phyloP scores from a whole-genome alignment of 805 yeast species.

The Metschnikowia colocasiae region DNA sequence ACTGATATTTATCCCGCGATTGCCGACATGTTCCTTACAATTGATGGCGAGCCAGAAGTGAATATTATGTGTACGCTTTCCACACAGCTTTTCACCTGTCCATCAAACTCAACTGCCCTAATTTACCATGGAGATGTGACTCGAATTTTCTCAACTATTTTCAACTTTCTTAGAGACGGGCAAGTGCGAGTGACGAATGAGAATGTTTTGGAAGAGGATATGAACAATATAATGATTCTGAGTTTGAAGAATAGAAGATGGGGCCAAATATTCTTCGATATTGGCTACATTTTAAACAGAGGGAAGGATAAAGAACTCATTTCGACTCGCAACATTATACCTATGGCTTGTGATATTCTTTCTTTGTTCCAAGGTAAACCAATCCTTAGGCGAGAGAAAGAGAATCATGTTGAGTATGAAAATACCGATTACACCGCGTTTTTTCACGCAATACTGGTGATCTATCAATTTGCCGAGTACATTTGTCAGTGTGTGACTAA shows the following conservation, averaged over 20 bases:
- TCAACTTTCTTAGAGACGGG: slow-evolving; percentile 57
- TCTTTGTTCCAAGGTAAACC: slow-evolving; percentile 76
- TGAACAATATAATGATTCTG: slow-evolving; percentile 13
- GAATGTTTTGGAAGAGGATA: slow-evolving; percentile 38
- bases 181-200: slow-evolving; percentile 28
- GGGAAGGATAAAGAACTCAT: slow-evolving; percentile 53
- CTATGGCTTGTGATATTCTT: slow-evolving; percentile 62
- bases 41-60: slow-evolving; percentile 86
- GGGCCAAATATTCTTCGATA: slow-evolving; percentile 75
- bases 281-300: slow-evolving; percentile 72
- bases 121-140: slow-evolving; percentile 62
- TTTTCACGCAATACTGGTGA: slow-evolving; percentile 65
- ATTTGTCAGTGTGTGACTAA: slow-evolving; percentile 44
- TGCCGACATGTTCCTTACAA: slow-evolving; percentile 61
- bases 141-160: slow-evolving; percentile 58
- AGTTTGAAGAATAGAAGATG: slow-evolving; percentile 66
- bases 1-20: slow-evolving; percentile 77
- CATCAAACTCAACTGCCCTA: slow-evolving; percentile 66
- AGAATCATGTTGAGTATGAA: slow-evolving; percentile 87
- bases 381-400: slow-evolving; percentile 66
- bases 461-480: slow-evolving; percentile 58
- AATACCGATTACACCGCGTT: slow-evolving; percentile 74
- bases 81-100: slow-evolving; percentile 87
- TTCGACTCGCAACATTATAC: slow-evolving; percentile 44
- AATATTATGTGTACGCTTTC: slow-evolving; percentile 71